These are phyloP conservation scores for Termitomyces bulborhizus DNA, from an alignment of 768 basidiomycete genomes.

Conservation along the genomic window DNA sequence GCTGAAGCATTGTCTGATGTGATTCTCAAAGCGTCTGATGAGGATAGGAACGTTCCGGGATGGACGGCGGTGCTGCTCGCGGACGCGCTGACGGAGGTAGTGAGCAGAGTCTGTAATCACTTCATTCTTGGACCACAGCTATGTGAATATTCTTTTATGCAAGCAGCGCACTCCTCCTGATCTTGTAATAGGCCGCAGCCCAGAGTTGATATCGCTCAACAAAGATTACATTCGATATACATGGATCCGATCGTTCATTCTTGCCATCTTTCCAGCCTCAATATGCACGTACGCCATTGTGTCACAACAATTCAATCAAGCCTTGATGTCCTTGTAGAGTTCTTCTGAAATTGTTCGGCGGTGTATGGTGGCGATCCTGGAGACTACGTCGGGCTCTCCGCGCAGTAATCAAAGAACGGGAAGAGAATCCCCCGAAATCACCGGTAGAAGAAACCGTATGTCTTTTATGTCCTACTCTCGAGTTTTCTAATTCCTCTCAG, in stretches of 20 bases:
- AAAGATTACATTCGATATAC: background rate
- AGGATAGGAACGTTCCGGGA: background rate
- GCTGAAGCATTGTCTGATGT: slow-evolving; percentile 1
- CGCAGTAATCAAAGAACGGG: background rate
- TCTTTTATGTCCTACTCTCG: background rate
- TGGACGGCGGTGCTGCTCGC: slow-evolving; percentile 2
- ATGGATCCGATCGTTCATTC: background rate
- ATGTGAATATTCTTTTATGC: background rate
- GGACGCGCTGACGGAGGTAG: slow-evolving; percentile 7
- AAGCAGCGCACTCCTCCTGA: background rate
- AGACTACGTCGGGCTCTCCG: slow-evolving; percentile 2
- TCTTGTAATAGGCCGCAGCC: background rate
- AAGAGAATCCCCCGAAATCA: background rate
- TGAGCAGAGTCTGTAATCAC: slow-evolving; percentile 11
- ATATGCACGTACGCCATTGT: background rate
- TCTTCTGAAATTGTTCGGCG: background rate
- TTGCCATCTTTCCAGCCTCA: background rate
- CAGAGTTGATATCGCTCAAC: slow-evolving; percentile 1
- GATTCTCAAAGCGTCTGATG: background rate
- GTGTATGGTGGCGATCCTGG: background rate
- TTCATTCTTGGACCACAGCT: slow-evolving; percentile 4
- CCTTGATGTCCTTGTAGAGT: background rate
- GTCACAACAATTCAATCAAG: too few relatives aligned
- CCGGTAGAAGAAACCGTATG: background rate
- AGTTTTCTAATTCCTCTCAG: background rate